Evolutionary conservation across 2,329 filamentous ascomycete species (phyloP).

Genomic region (Onygenales sp.): DNA sequence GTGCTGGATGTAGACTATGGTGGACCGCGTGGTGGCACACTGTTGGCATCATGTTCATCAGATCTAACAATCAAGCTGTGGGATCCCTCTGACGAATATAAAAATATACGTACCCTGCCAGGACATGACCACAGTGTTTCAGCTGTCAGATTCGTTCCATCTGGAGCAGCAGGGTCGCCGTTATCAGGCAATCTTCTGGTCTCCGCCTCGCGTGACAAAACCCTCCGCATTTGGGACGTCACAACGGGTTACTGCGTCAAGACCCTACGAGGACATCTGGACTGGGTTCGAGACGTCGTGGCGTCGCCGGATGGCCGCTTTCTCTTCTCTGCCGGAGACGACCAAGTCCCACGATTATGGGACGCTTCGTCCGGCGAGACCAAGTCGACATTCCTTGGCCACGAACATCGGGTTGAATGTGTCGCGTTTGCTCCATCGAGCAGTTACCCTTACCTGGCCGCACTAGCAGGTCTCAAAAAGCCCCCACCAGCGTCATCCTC

Average conservation of each 20-base stretch:
- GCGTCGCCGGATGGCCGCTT: conserved; percentile 76
- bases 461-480: conserved; percentile 74
- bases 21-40: conserved; percentile 66
- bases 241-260: conserved; percentile 87
- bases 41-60: conserved; percentile 75
- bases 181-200: conserved; percentile 78
- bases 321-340: conserved; percentile 72
- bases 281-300: conserved; percentile 84
- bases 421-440: conserved; percentile 75
- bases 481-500: conserved; percentile 62
- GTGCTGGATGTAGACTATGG: conserved; percentile 87
- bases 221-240: conserved; percentile 82
- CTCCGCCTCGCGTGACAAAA: conserved; percentile 75
- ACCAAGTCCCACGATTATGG: conserved; percentile 76
- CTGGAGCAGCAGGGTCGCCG: conserved; percentile 66
- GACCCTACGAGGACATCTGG: conserved; percentile 75
- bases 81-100: conserved; percentile 88
- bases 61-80: conserved; percentile 92
- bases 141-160: conserved; percentile 78
- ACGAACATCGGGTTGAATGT: conserved; percentile 80
- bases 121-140: conserved; percentile 91
- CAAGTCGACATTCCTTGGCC: conserved; percentile 71
- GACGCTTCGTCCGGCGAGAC: conserved; percentile 67
- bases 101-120: conserved; percentile 83
- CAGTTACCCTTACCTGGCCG: conserved; percentile 66